phyloP scores from a whole-genome alignment of 495 filamentous ascomycete genomes.

The Penicillium chermesinum region DNA sequence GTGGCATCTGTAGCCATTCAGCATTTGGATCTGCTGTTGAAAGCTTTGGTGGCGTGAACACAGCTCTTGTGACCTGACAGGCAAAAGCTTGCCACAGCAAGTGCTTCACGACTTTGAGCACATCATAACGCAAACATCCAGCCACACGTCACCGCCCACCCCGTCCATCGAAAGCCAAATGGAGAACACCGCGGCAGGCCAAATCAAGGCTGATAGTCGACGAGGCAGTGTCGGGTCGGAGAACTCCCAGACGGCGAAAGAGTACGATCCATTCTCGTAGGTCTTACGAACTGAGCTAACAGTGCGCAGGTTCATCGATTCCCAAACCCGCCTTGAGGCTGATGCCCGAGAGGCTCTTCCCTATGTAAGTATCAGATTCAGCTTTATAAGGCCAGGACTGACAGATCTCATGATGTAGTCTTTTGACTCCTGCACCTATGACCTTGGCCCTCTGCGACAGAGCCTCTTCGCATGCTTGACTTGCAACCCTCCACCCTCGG shows the following conservation, averaged over 20 bases:
- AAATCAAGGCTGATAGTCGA: conserved; percentile 17
- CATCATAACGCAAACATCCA: conserved; percentile 1
- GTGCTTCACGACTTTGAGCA: no score
- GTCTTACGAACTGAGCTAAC: not conserved
- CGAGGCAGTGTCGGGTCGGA: conserved; percentile 58
- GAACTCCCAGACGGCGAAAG: conserved; percentile 79
- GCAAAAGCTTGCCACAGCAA: no score
- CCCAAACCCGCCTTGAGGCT: conserved; percentile 83
- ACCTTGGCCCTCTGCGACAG: conserved; percentile 81
- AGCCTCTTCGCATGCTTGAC: conserved; percentile 85
- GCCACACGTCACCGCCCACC: not conserved
- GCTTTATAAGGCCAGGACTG: conserved; percentile 6
- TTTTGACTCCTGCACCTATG: conserved; percentile 87
- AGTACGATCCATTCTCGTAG: conserved; percentile 46
- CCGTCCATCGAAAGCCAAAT: not conserved
- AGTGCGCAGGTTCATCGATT: conserved; percentile 69
- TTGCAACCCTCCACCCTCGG: conserved; percentile 73
- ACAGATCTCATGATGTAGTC: conserved; percentile 45
- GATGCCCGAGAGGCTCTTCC: conserved; percentile 93
- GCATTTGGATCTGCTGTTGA: no score
- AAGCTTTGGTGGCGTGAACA: no score
- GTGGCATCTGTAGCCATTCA: not conserved
- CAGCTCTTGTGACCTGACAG: no score
- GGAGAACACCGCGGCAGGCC: conserved; percentile 7
- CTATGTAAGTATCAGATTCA: conserved; percentile 54